These are phyloP conservation scores for Capsicum rhomboideum DNA, from an alignment of 257 asterid species.

Conservation along the genomic window DNA sequence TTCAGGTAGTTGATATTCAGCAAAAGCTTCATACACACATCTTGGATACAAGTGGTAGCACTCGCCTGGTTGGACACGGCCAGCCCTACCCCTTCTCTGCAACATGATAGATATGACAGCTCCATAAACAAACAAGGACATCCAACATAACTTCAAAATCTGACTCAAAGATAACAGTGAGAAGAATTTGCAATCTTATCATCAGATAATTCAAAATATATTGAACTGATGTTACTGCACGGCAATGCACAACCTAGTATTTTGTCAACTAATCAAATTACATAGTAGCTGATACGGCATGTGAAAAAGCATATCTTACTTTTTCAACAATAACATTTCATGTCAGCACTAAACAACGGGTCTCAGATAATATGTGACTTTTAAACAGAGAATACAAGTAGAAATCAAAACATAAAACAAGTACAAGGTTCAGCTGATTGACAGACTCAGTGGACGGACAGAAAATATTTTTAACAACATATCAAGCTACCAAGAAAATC, in stretches of 20 bases:
- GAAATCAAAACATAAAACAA: background rate
- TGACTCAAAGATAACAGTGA: background rate
- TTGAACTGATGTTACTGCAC: background rate
- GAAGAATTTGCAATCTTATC: background rate
- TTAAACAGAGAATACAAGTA: background rate
- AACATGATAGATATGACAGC: slow-evolving; percentile 7
- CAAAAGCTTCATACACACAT: slow-evolving; percentile 92
- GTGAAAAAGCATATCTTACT: background rate
- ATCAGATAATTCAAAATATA: background rate
- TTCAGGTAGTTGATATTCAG: slow-evolving; percentile 97
- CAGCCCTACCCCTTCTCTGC: slow-evolving; percentile 99
- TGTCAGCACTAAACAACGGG: background rate
- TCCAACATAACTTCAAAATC: background rate
- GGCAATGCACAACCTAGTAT: background rate
- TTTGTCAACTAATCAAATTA: background rate
- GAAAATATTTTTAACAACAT: background rate
- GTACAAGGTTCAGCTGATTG: background rate
- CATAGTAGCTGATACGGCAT: background rate
- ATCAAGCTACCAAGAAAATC: background rate
- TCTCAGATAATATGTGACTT: background rate
- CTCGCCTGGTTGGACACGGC: slow-evolving; percentile 98
- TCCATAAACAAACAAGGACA: background rate
- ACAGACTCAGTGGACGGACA: background rate
- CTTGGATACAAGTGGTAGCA: slow-evolving; percentile 91
- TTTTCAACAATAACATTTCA: background rate